These are phyloP conservation scores for Podospora comata DNA, from an alignment of 495 filamentous ascomycete species.

Conservation along the genomic window DNA sequence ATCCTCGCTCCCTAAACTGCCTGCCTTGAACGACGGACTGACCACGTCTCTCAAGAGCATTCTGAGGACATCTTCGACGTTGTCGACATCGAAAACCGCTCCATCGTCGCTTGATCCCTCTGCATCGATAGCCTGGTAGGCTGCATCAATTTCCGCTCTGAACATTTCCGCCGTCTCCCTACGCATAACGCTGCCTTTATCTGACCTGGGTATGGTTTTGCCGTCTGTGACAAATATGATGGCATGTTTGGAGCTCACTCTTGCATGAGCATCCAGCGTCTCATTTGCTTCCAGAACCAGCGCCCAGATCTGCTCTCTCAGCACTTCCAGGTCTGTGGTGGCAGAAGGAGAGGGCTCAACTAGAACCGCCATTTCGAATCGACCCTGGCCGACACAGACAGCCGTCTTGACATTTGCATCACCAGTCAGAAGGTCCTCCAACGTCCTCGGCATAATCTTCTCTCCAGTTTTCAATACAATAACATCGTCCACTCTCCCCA, in stretches of 20 bases:
- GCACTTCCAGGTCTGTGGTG: background rate
- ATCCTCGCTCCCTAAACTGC: background rate
- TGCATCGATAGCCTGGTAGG: background rate
- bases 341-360: background rate
- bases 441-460: background rate
- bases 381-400: background rate
- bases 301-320: background rate
- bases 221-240: background rate
- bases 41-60: background rate
- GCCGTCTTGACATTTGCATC: background rate
- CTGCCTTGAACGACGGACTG: background rate
- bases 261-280: background rate
- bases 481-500: background rate
- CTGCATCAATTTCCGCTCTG: background rate
- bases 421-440: background rate
- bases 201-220: background rate
- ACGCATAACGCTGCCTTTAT: background rate
- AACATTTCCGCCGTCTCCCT: background rate
- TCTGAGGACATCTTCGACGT: background rate
- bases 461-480: background rate
- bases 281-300: background rate
- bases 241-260: background rate
- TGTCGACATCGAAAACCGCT: background rate
- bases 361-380: background rate
- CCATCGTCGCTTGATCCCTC: background rate